A percentile compares a stretch with the other conserved stretches of the same genome.
These are phyloP conservation scores for Lactarius sp. DNA, from an alignment of 768 basidiomycete species.

Conservation along the genomic window DNA sequence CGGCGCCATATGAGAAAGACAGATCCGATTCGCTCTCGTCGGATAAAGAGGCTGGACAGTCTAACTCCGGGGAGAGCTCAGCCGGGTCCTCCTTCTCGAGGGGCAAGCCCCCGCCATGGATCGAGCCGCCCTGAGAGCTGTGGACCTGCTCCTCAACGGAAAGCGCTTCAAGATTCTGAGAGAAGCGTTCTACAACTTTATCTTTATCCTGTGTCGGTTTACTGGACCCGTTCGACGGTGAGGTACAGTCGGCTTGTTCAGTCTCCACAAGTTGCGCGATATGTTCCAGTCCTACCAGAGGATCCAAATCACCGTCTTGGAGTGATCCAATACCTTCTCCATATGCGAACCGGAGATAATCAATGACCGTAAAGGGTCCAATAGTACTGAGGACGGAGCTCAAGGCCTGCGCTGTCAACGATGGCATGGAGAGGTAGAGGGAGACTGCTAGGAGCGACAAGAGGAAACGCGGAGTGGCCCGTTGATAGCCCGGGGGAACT, in stretches of 20 bases:
- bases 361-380: slow-evolving; percentile 69
- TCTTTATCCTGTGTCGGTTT: neutral
- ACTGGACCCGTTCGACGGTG: neutral
- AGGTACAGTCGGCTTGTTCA: slow-evolving; percentile 26
- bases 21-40: slow-evolving; percentile 30
- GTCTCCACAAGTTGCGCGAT: slow-evolving; percentile 49
- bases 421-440: slow-evolving; percentile 78
- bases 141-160: slow-evolving; percentile 2
- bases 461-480: slow-evolving; percentile 74
- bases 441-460: slow-evolving; percentile 84
- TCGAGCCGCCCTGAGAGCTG: neutral
- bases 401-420: slow-evolving; percentile 71
- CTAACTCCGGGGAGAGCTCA: slow-evolving; percentile 22
- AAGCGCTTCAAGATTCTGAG: slow-evolving; percentile 9
- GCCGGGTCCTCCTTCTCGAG: slow-evolving; percentile 29
- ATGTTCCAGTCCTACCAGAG: slow-evolving; percentile 66
- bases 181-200: slow-evolving; percentile 3
- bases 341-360: slow-evolving; percentile 78
- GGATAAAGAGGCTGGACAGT: slow-evolving; percentile 29
- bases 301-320: slow-evolving; percentile 43
- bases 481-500: slow-evolving; percentile 55
- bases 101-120: neutral
- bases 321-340: slow-evolving; percentile 56
- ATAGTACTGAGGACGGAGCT: slow-evolving; percentile 64
- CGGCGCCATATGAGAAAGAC: slow-evolving; percentile 74